phyloP scores from a whole-genome alignment of 2,329 filamentous ascomycete species.

The Claviceps paspali region DNA sequence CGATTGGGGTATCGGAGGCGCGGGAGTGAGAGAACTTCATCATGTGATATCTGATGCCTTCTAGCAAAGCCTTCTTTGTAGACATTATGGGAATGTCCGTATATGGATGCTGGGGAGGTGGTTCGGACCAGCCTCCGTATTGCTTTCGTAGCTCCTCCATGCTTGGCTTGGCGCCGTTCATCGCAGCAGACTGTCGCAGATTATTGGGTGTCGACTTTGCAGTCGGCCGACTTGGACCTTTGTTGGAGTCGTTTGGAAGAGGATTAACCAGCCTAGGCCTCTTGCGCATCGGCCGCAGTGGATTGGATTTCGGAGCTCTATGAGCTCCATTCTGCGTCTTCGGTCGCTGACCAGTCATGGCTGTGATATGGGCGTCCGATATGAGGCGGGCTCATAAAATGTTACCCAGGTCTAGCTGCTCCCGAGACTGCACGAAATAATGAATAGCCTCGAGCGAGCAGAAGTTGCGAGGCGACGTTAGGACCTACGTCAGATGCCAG shows the following conservation, averaged over 20 bases:
- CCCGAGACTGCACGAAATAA: not conserved
- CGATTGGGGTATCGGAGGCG: constrained; percentile 41
- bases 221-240: constrained; percentile 12
- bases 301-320: constrained; percentile 18
- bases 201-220: constrained; percentile 8
- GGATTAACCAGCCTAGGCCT: constrained; percentile 38
- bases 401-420: not conserved
- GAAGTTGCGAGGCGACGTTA: not conserved
- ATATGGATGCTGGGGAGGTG: constrained; percentile 32
- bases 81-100: constrained; percentile 55
- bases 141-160: constrained; percentile 28
- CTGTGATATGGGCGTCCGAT: not conserved
- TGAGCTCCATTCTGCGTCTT: constrained; percentile 19
- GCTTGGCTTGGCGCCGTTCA: constrained; percentile 17
- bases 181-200: constrained; percentile 8
- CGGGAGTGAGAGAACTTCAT: constrained; percentile 60
- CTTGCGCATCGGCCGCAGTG: constrained; percentile 25
- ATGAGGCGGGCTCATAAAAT: too few species aligned
- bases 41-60: constrained; percentile 72
- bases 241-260: constrained; percentile 45
- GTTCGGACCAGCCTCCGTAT: constrained; percentile 43
- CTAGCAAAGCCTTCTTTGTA: constrained; percentile 64
- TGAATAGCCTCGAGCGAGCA: not conserved
- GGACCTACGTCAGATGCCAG: not conserved
- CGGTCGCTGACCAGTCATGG: constrained; percentile 30